Percentiles rank a stretch among this genome's conserved stretches.
phyloP scores from a whole-genome alignment of 2,329 filamentous ascomycete species.

The Fusarium clavum region DNA sequence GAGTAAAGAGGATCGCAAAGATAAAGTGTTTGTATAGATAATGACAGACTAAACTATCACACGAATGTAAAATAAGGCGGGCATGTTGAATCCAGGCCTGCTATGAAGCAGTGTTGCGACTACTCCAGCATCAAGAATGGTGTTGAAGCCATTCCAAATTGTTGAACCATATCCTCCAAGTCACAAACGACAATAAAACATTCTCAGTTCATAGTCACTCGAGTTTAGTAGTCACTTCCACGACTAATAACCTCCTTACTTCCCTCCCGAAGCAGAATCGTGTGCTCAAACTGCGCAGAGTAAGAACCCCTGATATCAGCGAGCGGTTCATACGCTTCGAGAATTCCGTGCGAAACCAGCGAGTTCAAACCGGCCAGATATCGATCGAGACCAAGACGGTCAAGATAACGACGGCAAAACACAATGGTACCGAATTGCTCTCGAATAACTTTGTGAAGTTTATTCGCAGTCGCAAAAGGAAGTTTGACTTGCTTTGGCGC shows the following conservation, averaged over 20 bases:
- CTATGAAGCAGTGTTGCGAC: constrained; percentile 26
- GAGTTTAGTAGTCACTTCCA: constrained; percentile 61
- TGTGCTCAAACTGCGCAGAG: constrained; percentile 73
- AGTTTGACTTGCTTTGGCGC: constrained; percentile 51
- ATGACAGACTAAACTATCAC: constrained; percentile 11
- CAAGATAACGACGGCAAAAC: constrained; percentile 71
- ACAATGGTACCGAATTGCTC: constrained; percentile 72
- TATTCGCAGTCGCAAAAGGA: constrained; percentile 65
- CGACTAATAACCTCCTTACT: constrained; percentile 65
- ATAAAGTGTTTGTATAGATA: not conserved
- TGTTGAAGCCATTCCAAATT: constrained; percentile 22
- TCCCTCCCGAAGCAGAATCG: constrained; percentile 58
- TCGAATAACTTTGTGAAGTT: constrained; percentile 67
- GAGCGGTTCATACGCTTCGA: constrained; percentile 68
- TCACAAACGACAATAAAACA: not conserved
- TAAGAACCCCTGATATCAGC: constrained; percentile 70
- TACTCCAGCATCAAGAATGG: not conserved
- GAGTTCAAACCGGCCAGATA: constrained; percentile 70
- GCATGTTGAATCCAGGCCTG: constrained; percentile 27
- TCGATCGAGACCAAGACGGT: constrained; percentile 69
- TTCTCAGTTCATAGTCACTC: constrained; percentile 56
- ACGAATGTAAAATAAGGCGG: constrained; percentile 24
- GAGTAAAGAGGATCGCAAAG: not conserved
- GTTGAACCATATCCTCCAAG: constrained; percentile 18
- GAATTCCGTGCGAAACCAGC: constrained; percentile 66